Base-by-base conservation (phyloP, 768 basidiomycete genomes). In the Boletus sp. region DNA sequence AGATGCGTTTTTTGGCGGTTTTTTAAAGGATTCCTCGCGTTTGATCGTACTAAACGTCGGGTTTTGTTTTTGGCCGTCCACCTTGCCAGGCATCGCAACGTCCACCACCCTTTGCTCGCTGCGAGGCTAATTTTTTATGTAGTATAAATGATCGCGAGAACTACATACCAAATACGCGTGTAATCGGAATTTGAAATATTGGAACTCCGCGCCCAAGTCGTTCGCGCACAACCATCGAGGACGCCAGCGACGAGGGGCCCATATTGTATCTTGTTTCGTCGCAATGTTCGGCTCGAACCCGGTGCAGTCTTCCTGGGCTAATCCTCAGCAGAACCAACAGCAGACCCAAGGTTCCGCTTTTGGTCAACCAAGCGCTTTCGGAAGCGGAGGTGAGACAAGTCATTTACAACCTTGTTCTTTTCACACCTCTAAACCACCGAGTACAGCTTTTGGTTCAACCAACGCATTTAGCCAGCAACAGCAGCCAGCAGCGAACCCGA, bases 1-100 rank as follows among this genome's bases (percentile, higher is more conserved):
- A 24, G 89, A 82, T 20, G 83, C 83, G 41, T 82, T 74, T 62
- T 80, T 78, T 29, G 89, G 80, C 0, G 96, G 97, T 55, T 85
- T 78, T 71, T 82, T 80, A 75, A 97, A 97, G 5, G 79, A 71
- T 7, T 83, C 76, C 76, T 97, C 94, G 54, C 95, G 82, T 30
- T 78, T 78, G 50, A 95, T 80, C 5, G 94, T 96, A 68, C 87
- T 82, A 71, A 96, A 98, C 0, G 89, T 90, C 15, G 81, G 79
- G 46, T 56, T 73, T 61, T 71, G 75, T 58, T 67, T 73, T 50
- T 73, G 65, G 50, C 61, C 67, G 51, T 68, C 72, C 30, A 80
- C 77, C 64, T 65, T 67, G 67, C 83, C 82, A 35, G 82, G 80
- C 85, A 87, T 88, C 32, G 44, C 41, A 24, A 24, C 24, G 24